These are phyloP conservation scores for Puya raimondii DNA, from an alignment of 176 grass and related monocot species.

Conservation along the genomic window DNA sequence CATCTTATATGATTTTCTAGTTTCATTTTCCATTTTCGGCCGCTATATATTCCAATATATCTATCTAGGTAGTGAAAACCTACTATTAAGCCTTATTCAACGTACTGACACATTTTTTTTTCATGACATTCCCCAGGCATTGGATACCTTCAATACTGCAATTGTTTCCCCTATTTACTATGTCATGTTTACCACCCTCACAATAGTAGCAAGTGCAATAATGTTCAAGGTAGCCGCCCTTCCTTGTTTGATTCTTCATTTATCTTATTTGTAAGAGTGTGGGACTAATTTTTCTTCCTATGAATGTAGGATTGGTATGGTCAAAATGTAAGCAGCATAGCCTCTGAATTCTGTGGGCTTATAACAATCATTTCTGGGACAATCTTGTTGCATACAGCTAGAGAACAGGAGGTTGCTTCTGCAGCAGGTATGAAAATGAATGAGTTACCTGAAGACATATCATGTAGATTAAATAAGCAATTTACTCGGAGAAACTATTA, in stretches of 20 bases:
- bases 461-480: too few species aligned
- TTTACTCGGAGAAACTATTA: neutral
- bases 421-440: conserved; percentile 29
- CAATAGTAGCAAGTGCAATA: conserved; percentile 85
- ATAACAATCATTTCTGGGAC: conserved; percentile 88
- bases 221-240: conserved; percentile 80
- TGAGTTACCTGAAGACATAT: too few species aligned
- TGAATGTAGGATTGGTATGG: conserved; percentile 66
- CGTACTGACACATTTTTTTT: neutral
- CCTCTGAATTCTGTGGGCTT: conserved; percentile 82
- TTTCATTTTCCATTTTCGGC: neutral
- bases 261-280: conserved; percentile 1
- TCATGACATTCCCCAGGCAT: conserved; percentile 32
- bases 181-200: conserved; percentile 90
- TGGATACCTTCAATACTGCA: conserved; percentile 88
- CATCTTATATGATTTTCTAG: neutral
- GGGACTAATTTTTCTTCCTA: conserved; percentile 17
- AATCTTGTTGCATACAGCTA: conserved; percentile 69
- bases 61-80: too few species aligned
- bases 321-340: conserved; percentile 71
- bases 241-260: neutral
- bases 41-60: neutral
- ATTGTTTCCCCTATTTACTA: conserved; percentile 94
- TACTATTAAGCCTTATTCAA: neutral
- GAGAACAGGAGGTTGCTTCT: conserved; percentile 45